phyloP scores from a whole-genome alignment of 371 early-diverging fungal genomes.

The Coemansia sp. region DNA sequence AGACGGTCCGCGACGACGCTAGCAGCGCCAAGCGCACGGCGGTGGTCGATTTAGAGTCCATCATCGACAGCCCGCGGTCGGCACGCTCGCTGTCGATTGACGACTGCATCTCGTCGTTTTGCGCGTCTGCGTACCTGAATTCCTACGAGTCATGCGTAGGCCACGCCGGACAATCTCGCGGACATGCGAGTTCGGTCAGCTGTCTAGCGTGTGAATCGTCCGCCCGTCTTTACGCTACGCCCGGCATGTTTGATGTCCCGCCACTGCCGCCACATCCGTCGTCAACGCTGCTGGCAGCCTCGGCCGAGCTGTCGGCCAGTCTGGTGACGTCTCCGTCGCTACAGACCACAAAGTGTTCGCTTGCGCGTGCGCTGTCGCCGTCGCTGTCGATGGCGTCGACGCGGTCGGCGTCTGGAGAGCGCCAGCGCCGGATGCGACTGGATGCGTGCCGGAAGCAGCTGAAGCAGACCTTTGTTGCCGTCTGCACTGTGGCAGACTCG shows the following conservation, averaged over 20 bases:
- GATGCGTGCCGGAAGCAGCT: constrained; percentile 13
- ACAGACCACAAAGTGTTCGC: constrained; percentile 1
- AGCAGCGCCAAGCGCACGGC: constrained; percentile 14
- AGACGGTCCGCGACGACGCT: constrained; percentile 4
- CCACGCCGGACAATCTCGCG: constrained; percentile 5
- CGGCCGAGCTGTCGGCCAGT: constrained; percentile 1
- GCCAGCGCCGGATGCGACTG: constrained; percentile 7
- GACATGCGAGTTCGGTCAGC: constrained; percentile 12
- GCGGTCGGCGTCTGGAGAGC: constrained; percentile 7
- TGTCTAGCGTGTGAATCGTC: constrained; percentile 18
- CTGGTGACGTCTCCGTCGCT: constrained; percentile 2
- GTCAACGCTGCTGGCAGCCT: neutral
- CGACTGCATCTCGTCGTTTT: constrained; percentile 47
- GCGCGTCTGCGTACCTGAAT: constrained; percentile 9
- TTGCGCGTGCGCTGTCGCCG: constrained; percentile 8
- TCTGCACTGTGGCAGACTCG: constrained; percentile 58
- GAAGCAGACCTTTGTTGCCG: constrained; percentile 27
- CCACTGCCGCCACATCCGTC: constrained; percentile 7
- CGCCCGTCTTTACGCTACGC: constrained; percentile 4
- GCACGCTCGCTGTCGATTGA: constrained; percentile 42
- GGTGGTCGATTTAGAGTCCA: constrained; percentile 32
- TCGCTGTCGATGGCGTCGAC: constrained; percentile 8
- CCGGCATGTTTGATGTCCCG: constrained; percentile 12
- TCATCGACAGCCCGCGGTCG: constrained; percentile 42
- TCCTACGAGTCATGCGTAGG: constrained; percentile 11